A percentile compares a stretch with the other conserved stretches of the same genome.
phyloP scores from a whole-genome alignment of 78 protist genomes.

The Monocercomonoides exilis region DNA sequence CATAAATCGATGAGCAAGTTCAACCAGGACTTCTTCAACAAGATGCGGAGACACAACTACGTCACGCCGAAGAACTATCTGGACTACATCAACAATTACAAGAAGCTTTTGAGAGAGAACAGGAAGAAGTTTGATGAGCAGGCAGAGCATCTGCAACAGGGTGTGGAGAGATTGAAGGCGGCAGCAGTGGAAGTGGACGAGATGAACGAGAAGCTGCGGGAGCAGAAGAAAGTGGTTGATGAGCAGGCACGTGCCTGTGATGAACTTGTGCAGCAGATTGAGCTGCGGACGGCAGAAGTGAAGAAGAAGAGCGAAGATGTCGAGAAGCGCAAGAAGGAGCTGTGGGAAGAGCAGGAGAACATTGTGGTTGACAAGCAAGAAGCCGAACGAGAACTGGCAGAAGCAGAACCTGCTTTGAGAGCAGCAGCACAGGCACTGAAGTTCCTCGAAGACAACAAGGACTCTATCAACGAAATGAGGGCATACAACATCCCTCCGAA shows the following conservation, averaged over 20 bases:
- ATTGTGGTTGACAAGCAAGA: slow-evolving; percentile 49
- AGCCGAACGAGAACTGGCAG: slow-evolving; percentile 66
- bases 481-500: slow-evolving; percentile 50
- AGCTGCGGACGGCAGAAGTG: neutral
- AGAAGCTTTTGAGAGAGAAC: slow-evolving; percentile 38
- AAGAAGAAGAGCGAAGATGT: slow-evolving; percentile 37
- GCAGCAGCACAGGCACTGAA: slow-evolving; percentile 52
- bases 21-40: slow-evolving; percentile 22
- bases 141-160: slow-evolving; percentile 49
- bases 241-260: slow-evolving; percentile 38
- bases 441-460: slow-evolving; percentile 10
- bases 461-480: slow-evolving; percentile 52
- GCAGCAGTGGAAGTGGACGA: slow-evolving; percentile 60
- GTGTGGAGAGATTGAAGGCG: slow-evolving; percentile 55
- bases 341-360: neutral
- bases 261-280: slow-evolving; percentile 37
- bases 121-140: slow-evolving; percentile 12
- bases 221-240: slow-evolving; percentile 34
- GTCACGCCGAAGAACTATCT: slow-evolving; percentile 87
- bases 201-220: slow-evolving; percentile 28
- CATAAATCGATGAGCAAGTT: slow-evolving; percentile 32
- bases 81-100: slow-evolving; percentile 62
- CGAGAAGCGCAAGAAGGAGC: slow-evolving; percentile 35
- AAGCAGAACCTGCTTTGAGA: slow-evolving; percentile 66
- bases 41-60: slow-evolving; percentile 54